Conservation (phyloP, 169 alveolate species). For the Besnoitia besnoiti region DNA sequence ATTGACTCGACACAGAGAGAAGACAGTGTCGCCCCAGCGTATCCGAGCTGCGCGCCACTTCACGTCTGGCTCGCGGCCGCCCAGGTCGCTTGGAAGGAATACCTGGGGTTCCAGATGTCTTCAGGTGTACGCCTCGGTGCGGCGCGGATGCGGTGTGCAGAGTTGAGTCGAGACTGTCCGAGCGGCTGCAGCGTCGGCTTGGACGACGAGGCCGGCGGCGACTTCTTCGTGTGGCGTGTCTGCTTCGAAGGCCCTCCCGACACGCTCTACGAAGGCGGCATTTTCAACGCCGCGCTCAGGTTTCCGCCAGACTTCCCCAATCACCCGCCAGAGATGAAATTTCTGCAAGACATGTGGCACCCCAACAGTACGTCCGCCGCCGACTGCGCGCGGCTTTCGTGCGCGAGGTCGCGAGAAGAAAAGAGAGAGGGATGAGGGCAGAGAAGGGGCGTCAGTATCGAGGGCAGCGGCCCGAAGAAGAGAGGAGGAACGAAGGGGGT, state of each 20-base stretch:
- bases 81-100: not conserved
- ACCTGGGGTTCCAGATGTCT: not conserved
- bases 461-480: no score
- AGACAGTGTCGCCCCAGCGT: no score
- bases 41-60: not conserved
- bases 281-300: constrained; percentile 92
- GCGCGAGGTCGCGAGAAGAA: no score
- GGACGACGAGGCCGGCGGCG: constrained; percentile 87
- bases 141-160: constrained; percentile 64
- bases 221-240: constrained; percentile 94
- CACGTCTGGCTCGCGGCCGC: not conserved
- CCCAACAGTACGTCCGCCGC: constrained; percentile 93
- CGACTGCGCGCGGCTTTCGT: no score
- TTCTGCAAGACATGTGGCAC: constrained; percentile 97
- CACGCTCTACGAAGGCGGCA: constrained; percentile 97
- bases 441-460: no score
- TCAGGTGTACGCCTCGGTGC: not conserved
- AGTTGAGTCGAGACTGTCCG: constrained; percentile 84
- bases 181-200: constrained; percentile 95
- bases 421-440: no score
- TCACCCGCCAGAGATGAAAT: constrained; percentile 97
- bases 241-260: constrained; percentile 97
- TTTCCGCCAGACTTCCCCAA: constrained; percentile 98
- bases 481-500: no score
- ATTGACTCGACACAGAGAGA: no score